These are phyloP conservation scores for Adansonia gregorii DNA, from an alignment of 441 rosid genomes.

Conservation along the genomic window DNA sequence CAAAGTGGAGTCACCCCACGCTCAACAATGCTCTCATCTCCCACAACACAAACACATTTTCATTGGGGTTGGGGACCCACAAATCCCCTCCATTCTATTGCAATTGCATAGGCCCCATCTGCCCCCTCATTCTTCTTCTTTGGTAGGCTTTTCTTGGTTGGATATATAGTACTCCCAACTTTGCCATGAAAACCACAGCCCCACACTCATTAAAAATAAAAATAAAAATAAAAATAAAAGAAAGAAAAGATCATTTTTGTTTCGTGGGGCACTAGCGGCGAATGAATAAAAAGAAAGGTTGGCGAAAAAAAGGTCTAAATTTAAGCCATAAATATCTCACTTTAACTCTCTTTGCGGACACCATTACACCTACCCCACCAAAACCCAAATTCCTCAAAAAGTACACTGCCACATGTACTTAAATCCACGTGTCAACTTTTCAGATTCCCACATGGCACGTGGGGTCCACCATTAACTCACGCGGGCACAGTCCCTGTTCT, in stretches of 20 bases:
- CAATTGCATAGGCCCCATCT: neutral
- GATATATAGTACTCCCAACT: constrained; percentile 30
- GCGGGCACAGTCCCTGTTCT: constrained; percentile 26
- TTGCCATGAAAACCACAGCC: neutral
- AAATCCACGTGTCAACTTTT: neutral
- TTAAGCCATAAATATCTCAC: neutral
- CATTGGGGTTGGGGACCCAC: neutral
- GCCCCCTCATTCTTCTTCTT: constrained; percentile 13
- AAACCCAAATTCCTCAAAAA: neutral
- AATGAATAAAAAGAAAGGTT: neutral
- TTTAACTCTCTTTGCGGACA: neutral
- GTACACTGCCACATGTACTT: constrained; percentile 12
- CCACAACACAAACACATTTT: constrained; percentile 5
- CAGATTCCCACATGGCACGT: neutral
- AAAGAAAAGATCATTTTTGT: neutral
- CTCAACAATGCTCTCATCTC: constrained; percentile 22
- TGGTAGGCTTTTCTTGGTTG: constrained; percentile 18
- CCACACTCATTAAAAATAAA: neutral
- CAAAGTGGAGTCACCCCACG: constrained; percentile 58
- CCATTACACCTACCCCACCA: neutral
- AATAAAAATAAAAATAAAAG: too few relatives aligned
- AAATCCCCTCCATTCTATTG: neutral
- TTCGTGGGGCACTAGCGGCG: neutral
- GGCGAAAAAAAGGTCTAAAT: neutral
- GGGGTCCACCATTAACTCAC: constrained; percentile 50